Conservation (phyloP, 768 basidiomycete species). For the Psilocybe sp. region DNA sequence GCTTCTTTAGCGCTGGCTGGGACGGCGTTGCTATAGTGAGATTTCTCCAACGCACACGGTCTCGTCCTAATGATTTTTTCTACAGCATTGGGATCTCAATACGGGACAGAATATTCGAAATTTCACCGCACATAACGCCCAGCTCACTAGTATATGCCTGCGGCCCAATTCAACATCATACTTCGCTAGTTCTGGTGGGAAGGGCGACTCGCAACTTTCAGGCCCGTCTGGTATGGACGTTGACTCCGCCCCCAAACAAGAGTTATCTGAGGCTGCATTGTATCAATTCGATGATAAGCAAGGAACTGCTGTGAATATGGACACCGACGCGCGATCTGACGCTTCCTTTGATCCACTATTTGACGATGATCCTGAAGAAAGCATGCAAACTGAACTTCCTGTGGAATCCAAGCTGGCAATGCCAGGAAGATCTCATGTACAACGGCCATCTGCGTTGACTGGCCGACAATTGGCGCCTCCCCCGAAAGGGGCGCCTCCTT, state of each 20-base stretch:
- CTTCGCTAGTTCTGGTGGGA: constrained; percentile 14
- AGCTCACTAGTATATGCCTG: constrained; percentile 78
- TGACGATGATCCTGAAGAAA: constrained; percentile 55
- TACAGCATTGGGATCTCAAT: constrained; percentile 97
- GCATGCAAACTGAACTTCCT: constrained; percentile 4
- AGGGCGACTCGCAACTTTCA: constrained; percentile 1
- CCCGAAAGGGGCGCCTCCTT: constrained; percentile 74
- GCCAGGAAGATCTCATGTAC: constrained; percentile 16
- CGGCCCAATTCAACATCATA: constrained; percentile 54
- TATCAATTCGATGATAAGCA: constrained; percentile 3
- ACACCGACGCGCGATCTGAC: constrained; percentile 71
- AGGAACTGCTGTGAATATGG: constrained; percentile 17
- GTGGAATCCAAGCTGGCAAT: constrained; percentile 20
- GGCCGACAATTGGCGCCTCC: constrained; percentile 26
- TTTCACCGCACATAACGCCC: constrained; percentile 81
- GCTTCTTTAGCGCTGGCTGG: constrained; percentile 91
- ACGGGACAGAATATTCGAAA: constrained; percentile 76
- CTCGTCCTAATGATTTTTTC: constrained; percentile 7
- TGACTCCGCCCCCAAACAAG: constrained; percentile 6
- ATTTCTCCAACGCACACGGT: neutral
- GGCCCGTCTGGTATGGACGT: constrained; percentile 11
- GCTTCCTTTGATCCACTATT: constrained; percentile 87
- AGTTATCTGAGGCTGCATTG: neutral
- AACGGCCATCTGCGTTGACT: constrained; percentile 6
- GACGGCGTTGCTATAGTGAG: constrained; percentile 85